Base-by-base conservation (phyloP, 2,329 filamentous ascomycete species). In the Pezizomycotina sp. region DNA sequence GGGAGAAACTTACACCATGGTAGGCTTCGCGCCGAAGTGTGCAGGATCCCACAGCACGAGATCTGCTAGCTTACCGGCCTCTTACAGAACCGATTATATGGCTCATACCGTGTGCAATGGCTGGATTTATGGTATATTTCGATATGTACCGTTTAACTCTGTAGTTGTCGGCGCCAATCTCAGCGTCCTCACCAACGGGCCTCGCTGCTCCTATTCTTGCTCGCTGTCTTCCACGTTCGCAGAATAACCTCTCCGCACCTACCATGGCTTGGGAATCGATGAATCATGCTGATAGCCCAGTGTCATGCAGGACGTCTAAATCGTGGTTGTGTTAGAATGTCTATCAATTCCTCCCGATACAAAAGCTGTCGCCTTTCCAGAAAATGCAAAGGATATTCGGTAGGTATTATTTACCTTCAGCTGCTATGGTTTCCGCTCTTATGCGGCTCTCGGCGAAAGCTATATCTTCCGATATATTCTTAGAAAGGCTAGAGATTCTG, bases 231-330 rank as follows among this genome's bases (percentile, higher is more conserved):
- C 86, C 86, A 95, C 0, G 86, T 93, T 8, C 86, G 71, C 15
- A 91, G 64, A 43, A 95, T 72, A 35, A 95, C 86, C 61, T 95
- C 86, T 47, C 86, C 86, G 55, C 82, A 92, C 32, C 86, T 77
- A 38, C 86, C 86, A 95, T 95, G 51, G 86, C 86, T 60, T 95
- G 86, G 0, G 78, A 86, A 60, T 95, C 86, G 1, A 77, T 84
- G 82, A 81, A 95, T 92, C 84, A 95, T 95, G 57, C 76, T 83
- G 58, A 95, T 93, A 46, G 86, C 86, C 86, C 86, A 1, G 92
- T 66, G 52, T 95, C 86, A 56, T 95, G 86, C 12, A 95, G 70
- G 1, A 95, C 83, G 56, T 95, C 86, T n/a, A n/a, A n/a, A n/a
- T n/a, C n/a, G n/a, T n/a, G n/a, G n/a, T n/a, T n/a, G n/a, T n/a